Evolutionary conservation across 2,329 filamentous ascomycete species (phyloP), one percentile per base, ranked within the genome.

Genomic region (Diaporthe sp.): DNA sequence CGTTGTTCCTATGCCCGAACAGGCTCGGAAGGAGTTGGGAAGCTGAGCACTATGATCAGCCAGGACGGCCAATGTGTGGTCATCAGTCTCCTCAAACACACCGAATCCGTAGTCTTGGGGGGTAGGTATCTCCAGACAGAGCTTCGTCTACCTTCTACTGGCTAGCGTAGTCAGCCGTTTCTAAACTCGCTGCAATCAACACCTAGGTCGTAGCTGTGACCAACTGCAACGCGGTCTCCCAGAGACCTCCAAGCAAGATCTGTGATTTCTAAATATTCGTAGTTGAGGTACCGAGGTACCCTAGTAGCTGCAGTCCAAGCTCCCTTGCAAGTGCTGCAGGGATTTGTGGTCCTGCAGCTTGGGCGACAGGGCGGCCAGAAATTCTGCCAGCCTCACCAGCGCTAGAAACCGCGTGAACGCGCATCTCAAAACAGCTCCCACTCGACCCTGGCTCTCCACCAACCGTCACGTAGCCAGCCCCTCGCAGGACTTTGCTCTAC

Each of bases 341-440:
- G 63, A 37, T 74, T 15, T 9, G 60, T 20, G 31, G 42, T 25
- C 31, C n/a, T 57, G 47, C 60, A 73, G 71, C 68, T 39, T 47
- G 20, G 44, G 28, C 9, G 28, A 34, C 65, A 57, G 63, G 77
- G 74, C 74, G 74, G 77, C 55, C 79, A 74, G 77, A 79, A 80
- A 80, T 80, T 80, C 80, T 81, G 79, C 80, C 77, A 74, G 71
- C 73, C 76, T 76, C 44, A 67, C 31, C 68, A 61, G 49, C 31
- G 22, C 34, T 28, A 39, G 47, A 53, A 71, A 55, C 13, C 60
- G 34, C 63, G 65, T 53, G 0, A 25, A n/a, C 61, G 65, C 70
- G 72, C 70, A 44, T 71, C 63, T 13, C 42, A 44, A 61, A 72
- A 73, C 47, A 71, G 34, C 49, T 75, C 61, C 42, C 60, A 15